Evolutionary conservation across 192 early-diverging fungal species (phyloP).

Genomic region (Entrophospora sp.): DNA sequence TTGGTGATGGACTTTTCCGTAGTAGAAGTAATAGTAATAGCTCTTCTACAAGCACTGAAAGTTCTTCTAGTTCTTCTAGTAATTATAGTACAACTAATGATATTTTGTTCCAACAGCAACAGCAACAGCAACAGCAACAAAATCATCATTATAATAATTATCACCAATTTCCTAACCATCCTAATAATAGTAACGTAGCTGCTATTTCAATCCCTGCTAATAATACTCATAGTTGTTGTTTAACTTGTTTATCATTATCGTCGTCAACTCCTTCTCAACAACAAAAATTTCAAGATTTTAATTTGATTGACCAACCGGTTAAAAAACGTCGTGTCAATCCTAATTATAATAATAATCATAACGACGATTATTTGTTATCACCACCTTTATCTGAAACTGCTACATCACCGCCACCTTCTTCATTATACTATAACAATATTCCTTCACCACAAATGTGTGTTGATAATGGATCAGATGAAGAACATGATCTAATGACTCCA

Average conservation of each 20-base stretch:
- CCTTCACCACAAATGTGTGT: background rate
- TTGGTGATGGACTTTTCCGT: background rate
- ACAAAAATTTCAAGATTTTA: background rate
- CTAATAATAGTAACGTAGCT: too few species aligned
- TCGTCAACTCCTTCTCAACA: background rate
- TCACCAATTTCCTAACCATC: too few species aligned
- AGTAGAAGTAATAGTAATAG: slow-evolving; percentile 8
- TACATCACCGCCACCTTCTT: too few species aligned
- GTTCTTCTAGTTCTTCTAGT: background rate
- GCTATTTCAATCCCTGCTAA: background rate
- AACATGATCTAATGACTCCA: background rate
- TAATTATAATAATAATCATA: background rate
- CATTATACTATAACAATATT: too few species aligned
- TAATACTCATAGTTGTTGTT: background rate
- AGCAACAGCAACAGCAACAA: background rate
- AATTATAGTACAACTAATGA: background rate
- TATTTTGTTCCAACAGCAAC: background rate
- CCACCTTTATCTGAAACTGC: slow-evolving; percentile 12
- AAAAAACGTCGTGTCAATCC: background rate
- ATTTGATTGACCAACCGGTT: background rate
- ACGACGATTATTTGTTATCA: background rate
- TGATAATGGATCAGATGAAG: slow-evolving; percentile 1
- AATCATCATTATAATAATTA: background rate
- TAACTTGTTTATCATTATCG: background rate
- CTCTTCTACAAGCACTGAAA: background rate